phyloP scores from a whole-genome alignment of 208 protist genomes.

The Naegleria gruberi region DNA sequence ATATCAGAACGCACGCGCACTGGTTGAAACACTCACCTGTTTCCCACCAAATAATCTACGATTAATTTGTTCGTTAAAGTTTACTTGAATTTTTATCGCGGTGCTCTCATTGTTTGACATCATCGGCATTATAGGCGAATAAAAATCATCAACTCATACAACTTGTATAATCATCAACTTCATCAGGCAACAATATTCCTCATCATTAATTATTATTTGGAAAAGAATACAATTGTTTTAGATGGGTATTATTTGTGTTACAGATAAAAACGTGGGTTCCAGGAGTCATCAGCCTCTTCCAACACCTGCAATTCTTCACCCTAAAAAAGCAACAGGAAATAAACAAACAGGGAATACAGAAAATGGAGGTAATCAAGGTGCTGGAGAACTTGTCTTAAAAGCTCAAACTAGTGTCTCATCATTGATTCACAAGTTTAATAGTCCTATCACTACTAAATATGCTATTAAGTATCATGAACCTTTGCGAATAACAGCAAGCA shows the following conservation, averaged over 20 bases:
- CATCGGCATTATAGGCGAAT: no score
- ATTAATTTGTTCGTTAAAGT: no score
- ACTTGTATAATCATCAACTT: background rate
- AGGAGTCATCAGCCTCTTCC: background rate
- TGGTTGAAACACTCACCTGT: no score
- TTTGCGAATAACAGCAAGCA: background rate
- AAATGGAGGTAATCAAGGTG: background rate
- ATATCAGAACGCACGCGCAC: no score
- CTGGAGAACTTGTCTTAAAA: background rate
- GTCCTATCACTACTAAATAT: background rate
- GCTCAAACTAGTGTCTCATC: background rate
- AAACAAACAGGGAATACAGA: background rate
- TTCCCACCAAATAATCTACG: no score
- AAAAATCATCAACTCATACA: no score
- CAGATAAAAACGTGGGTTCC: background rate
- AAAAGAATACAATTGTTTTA: background rate
- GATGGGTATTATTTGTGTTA: background rate
- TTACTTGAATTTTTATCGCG: no score
- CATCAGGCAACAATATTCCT: background rate
- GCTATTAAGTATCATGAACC: background rate
- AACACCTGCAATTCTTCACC: background rate
- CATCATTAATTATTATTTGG: no score
- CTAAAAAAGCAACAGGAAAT: background rate
- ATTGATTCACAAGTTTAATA: background rate
- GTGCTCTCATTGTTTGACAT: no score